Conservation (phyloP, 2,329 filamentous ascomycete genomes). For the Neofusicoccum cordaticola region DNA sequence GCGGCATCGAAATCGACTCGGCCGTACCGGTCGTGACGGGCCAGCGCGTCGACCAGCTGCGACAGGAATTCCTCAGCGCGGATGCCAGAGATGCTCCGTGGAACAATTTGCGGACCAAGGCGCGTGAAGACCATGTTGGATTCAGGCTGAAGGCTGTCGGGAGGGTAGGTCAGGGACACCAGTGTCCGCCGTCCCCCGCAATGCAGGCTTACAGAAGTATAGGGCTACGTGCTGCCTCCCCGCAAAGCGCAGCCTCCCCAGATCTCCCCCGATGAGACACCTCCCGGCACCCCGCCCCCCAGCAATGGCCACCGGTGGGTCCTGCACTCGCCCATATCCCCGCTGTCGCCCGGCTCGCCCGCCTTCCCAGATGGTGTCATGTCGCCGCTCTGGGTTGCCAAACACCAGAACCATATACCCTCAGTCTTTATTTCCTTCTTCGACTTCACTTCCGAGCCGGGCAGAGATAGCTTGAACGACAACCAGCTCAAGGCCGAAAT, state of each 20-base stretch:
- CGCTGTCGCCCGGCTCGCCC: slow-evolving; percentile 75
- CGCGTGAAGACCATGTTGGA: slow-evolving; percentile 47
- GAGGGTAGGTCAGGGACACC: slow-evolving; percentile 64
- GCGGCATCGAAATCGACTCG: slow-evolving; percentile 58
- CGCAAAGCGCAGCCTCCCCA: slow-evolving; percentile 61
- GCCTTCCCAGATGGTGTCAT: slow-evolving; percentile 90
- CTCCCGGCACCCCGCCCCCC: slow-evolving; percentile 53
- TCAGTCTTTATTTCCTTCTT: slow-evolving; percentile 81
- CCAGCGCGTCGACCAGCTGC: slow-evolving; percentile 62
- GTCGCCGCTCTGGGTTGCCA: slow-evolving; percentile 76
- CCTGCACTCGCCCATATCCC: slow-evolving; percentile 90
- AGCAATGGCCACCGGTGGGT: slow-evolving; percentile 47
- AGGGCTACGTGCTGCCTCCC: slow-evolving; percentile 58
- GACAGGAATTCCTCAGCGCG: slow-evolving; percentile 62
- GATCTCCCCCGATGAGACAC: slow-evolving; percentile 47
- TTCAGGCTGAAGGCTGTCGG: slow-evolving; percentile 73
- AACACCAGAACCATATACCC: slow-evolving; percentile 82
- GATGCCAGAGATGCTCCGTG: slow-evolving; percentile 66
- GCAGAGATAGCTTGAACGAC: slow-evolving; percentile 74
- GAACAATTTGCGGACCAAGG: slow-evolving; percentile 48
- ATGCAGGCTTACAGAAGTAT: slow-evolving; percentile 25
- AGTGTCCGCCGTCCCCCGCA: slow-evolving; percentile 20
- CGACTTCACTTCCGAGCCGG: slow-evolving; percentile 67
- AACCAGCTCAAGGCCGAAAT: slow-evolving; percentile 87
- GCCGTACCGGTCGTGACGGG: slow-evolving; percentile 66